phyloP scores from a whole-genome alignment of 257 asterid genomes.

The Salvia rosmarinus region DNA sequence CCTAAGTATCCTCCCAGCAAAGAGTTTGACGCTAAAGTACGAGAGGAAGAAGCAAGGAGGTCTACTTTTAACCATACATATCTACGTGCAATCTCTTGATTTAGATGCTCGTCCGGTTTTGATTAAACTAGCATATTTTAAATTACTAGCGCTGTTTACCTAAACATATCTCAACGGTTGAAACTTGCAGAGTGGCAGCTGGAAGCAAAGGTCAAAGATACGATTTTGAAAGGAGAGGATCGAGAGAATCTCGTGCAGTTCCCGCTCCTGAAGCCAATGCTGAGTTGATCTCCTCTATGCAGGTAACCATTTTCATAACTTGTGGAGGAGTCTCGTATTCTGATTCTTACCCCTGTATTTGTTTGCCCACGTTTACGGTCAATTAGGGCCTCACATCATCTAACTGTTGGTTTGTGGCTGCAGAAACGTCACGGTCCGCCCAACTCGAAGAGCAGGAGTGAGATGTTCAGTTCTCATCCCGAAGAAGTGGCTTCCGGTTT shows the following conservation, averaged over 20 bases:
- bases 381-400: neutral
- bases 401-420: constrained; percentile 26
- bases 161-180: constrained; percentile 22
- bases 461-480: constrained; percentile 86
- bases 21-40: constrained; percentile 90
- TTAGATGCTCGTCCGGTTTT: constrained; percentile 19
- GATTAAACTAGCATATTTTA: constrained; percentile 6
- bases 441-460: constrained; percentile 93
- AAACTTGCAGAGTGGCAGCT: constrained; percentile 65
- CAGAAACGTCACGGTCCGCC: constrained; percentile 84
- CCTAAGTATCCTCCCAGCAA: constrained; percentile 98
- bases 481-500: constrained; percentile 94
- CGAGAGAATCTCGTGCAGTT: constrained; percentile 69
- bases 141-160: neutral
- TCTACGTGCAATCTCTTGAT: constrained; percentile 10
- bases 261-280: constrained; percentile 90
- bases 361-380: neutral
- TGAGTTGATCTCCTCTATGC: constrained; percentile 72
- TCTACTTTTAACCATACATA: constrained; percentile 27
- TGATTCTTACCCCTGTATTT: neutral
- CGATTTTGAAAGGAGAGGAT: constrained; percentile 58
- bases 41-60: constrained; percentile 98
- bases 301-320: constrained; percentile 44
- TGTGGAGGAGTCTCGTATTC: neutral
- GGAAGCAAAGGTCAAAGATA: constrained; percentile 65